These are phyloP conservation scores for Lepidium sativum DNA, from an alignment of 345 rosid genomes.

Conservation along the genomic window DNA sequence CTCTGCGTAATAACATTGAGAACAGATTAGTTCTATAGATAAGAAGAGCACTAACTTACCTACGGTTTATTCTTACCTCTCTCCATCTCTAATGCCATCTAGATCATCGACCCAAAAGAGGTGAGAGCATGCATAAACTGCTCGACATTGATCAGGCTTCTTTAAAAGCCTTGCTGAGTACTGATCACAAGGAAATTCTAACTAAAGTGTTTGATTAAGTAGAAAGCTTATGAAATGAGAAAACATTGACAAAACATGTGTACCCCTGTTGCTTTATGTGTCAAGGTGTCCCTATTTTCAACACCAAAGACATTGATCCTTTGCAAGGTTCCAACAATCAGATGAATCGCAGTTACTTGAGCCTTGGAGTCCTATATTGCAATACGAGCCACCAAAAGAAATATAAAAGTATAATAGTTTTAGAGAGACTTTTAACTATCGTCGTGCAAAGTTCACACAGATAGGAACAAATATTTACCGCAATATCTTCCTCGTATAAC, in stretches of 20 bases:
- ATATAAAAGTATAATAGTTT: neutral
- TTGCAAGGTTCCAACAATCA: conserved; percentile 79
- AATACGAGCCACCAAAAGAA: neutral
- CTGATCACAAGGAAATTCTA: conserved; percentile 30
- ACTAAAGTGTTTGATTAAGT: neutral
- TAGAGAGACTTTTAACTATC: neutral
- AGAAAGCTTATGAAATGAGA: neutral
- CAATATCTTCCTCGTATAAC: conserved; percentile 82
- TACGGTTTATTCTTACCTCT: conserved; percentile 42
- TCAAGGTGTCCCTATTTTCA: conserved; percentile 85
- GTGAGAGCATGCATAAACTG: conserved; percentile 86
- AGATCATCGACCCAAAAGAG: conserved; percentile 81
- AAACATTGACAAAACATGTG: neutral
- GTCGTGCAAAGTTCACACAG: neutral
- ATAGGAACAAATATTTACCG: conserved; percentile 34
- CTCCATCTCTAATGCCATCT: conserved; percentile 68
- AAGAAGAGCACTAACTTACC: neutral
- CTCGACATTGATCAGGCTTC: conserved; percentile 96
- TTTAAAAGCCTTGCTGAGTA: conserved; percentile 84
- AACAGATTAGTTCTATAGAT: neutral
- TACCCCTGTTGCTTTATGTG: conserved; percentile 96
- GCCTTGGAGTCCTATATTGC: conserved; percentile 65
- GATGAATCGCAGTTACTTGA: conserved; percentile 78
- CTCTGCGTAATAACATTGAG: conserved; percentile 36
- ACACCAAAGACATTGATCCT: conserved; percentile 80